These are phyloP conservation scores for Dipodascus geniculatus DNA, from an alignment of 805 yeast species.

Conservation along the genomic window DNA sequence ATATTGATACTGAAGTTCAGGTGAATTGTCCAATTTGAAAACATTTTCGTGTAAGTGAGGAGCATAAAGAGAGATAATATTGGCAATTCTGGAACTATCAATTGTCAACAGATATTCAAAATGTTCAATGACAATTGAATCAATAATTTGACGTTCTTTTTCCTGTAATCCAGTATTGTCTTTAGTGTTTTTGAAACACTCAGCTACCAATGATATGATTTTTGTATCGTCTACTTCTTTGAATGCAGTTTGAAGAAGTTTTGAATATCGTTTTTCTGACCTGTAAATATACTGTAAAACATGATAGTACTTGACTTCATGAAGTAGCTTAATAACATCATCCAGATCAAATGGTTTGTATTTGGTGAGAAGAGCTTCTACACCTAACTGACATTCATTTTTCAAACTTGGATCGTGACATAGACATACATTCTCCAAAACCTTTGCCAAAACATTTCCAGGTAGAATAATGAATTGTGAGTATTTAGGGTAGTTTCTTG, in stretches of 20 bases:
- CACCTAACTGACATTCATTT: constrained; percentile 62
- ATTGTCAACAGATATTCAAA: constrained; percentile 19
- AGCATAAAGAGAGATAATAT: constrained; percentile 26
- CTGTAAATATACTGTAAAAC: constrained; percentile 49
- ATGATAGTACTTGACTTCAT: constrained; percentile 42
- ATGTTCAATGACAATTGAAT: constrained; percentile 20
- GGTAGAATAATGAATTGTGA: constrained; percentile 69
- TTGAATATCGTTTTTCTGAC: constrained; percentile 38
- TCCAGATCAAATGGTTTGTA: constrained; percentile 49
- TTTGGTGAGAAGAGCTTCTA: constrained; percentile 56
- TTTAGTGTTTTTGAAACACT: constrained; percentile 10
- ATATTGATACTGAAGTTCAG: constrained; percentile 18
- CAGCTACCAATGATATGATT: constrained; percentile 9
- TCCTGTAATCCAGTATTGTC: not conserved
- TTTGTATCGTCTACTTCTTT: constrained; percentile 1
- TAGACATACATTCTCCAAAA: constrained; percentile 41
- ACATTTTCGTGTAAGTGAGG: constrained; percentile 32
- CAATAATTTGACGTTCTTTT: constrained; percentile 16
- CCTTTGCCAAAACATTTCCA: constrained; percentile 39
- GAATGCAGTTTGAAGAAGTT: constrained; percentile 33
- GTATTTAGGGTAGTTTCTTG: constrained; percentile 75
- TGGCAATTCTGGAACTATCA: constrained; percentile 29
- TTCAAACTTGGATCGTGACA: constrained; percentile 21
- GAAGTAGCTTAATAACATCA: constrained; percentile 38
- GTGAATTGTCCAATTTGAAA: constrained; percentile 21